Evolutionary conservation across 129 eudicot species (phyloP).

Genomic region (Centrapalus pauciflorus): DNA sequence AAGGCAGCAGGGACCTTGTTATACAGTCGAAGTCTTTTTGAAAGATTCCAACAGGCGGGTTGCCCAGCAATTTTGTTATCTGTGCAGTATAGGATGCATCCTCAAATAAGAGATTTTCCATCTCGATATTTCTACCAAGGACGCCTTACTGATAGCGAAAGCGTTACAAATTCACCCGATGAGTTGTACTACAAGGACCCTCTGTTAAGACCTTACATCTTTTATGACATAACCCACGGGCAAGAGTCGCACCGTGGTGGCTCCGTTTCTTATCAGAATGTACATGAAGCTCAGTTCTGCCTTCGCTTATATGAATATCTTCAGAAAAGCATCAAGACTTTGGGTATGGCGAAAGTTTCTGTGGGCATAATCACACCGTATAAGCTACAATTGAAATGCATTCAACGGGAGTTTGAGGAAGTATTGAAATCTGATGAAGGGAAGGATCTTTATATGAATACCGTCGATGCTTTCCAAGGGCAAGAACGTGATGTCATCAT

Average conservation of each 20-base stretch:
- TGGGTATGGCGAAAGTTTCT: constrained; percentile 62
- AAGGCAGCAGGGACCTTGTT: constrained; percentile 93
- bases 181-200: constrained; percentile 82
- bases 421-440: constrained; percentile 78
- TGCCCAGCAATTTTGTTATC: constrained; percentile 93
- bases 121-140: constrained; percentile 89
- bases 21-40: constrained; percentile 89
- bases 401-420: constrained; percentile 84
- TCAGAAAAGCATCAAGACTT: constrained; percentile 44
- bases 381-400: constrained; percentile 86
- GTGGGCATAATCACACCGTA: constrained; percentile 96
- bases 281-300: constrained; percentile 88
- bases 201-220: constrained; percentile 71
- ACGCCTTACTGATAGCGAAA: constrained; percentile 90
- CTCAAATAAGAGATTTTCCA: constrained; percentile 90
- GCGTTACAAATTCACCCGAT: constrained; percentile 60
- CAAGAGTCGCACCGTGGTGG: constrained; percentile 93
- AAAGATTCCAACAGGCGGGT: constrained; percentile 97
- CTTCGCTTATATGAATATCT: constrained; percentile 78
- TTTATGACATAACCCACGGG: constrained; percentile 81
- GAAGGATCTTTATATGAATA: constrained; percentile 75
- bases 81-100: constrained; percentile 96
- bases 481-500: constrained; percentile 98
- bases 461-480: constrained; percentile 98
- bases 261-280: constrained; percentile 87